These are phyloP conservation scores for Chloromonas sp. DNA, from an alignment of 163 green algal genomes.

Conservation along the genomic window DNA sequence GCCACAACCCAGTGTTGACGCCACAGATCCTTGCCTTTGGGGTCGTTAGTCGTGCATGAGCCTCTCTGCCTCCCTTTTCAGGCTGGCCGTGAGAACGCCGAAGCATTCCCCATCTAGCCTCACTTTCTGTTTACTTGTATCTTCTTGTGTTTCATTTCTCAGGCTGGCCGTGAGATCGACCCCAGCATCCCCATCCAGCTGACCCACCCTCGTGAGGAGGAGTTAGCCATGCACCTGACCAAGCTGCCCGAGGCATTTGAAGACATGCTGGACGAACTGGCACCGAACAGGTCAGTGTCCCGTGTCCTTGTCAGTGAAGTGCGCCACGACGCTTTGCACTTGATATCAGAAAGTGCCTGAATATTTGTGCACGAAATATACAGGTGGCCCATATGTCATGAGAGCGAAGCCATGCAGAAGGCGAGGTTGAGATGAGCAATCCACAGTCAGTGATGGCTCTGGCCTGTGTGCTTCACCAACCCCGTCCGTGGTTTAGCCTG, in stretches of 20 bases:
- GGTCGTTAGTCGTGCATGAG: neutral
- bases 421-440: too few relatives aligned
- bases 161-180: conserved; percentile 43
- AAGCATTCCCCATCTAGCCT: too few relatives aligned
- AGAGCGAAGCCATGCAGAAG: too few relatives aligned
- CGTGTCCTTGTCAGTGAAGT: neutral
- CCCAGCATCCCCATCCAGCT: conserved; percentile 40
- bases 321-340: neutral
- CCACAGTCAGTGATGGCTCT: too few relatives aligned
- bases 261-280: conserved; percentile 74
- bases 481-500: too few relatives aligned
- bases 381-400: too few relatives aligned
- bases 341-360: neutral
- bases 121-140: too few relatives aligned
- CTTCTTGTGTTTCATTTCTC: neutral
- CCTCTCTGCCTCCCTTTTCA: neutral
- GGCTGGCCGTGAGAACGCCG: conserved; percentile 38
- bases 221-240: conserved; percentile 59
- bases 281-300: conserved; percentile 64
- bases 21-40: too few relatives aligned
- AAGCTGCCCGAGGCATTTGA: conserved; percentile 83
- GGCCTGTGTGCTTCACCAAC: too few relatives aligned
- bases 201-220: conserved; percentile 56
- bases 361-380: too few relatives aligned
- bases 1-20: too few relatives aligned